These are phyloP conservation scores for Penicillium sp. DNA, from an alignment of 2,329 filamentous ascomycete species.

Conservation along the genomic window DNA sequence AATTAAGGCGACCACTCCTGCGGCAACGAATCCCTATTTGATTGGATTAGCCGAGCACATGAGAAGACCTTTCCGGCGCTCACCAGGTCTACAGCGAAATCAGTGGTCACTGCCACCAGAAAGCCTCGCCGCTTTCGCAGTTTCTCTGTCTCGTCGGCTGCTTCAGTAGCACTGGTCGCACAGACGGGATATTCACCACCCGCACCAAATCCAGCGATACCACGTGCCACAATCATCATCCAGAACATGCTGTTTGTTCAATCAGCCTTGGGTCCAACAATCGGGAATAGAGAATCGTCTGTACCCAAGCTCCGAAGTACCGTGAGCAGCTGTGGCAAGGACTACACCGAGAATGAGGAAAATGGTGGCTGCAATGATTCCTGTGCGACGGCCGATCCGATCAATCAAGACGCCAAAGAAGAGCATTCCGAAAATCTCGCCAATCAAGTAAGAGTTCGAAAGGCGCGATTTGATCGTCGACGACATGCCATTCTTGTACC, in stretches of 20 bases:
- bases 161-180: conserved; percentile 25
- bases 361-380: conserved; percentile 48
- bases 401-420: conserved; percentile 53
- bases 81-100: conserved; percentile 27
- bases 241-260: conserved; percentile 41
- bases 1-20: conserved; percentile 26
- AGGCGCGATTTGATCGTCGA: conserved; percentile 50
- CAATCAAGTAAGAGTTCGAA: conserved; percentile 56
- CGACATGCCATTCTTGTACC: conserved; percentile 33
- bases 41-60: background rate
- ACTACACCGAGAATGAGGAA: conserved; percentile 50
- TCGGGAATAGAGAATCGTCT: background rate
- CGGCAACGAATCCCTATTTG: conserved; percentile 23
- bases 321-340: conserved; percentile 48
- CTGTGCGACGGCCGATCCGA: conserved; percentile 50
- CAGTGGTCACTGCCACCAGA: conserved; percentile 25
- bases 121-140: conserved; percentile 26
- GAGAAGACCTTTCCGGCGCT: background rate
- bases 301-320: conserved; percentile 35
- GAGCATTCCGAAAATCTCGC: conserved; percentile 57
- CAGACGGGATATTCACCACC: conserved; percentile 40
- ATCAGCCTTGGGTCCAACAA: background rate
- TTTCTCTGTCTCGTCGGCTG: conserved; percentile 23
- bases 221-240: conserved; percentile 47
- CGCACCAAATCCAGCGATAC: conserved; percentile 38